Conservation (phyloP, 352 stramenopile genomes). For the Salisapilia sapeloensis region DNA sequence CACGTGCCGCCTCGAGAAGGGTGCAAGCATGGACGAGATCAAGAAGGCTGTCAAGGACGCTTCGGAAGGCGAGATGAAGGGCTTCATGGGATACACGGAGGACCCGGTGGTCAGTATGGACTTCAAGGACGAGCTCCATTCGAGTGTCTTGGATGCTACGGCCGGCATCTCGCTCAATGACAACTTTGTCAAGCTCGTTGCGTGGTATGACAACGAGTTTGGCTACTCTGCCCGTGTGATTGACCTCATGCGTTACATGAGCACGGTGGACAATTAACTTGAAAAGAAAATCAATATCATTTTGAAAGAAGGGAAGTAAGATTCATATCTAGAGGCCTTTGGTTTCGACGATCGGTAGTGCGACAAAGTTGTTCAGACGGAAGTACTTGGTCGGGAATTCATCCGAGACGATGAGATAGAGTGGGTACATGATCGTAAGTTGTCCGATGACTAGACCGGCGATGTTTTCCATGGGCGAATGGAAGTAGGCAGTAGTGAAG, state of each 20-base stretch:
- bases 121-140: conserved; percentile 5
- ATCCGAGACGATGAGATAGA: conserved; percentile 51
- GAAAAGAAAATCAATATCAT: too few species aligned
- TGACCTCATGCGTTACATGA: conserved; percentile 5
- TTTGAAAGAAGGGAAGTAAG: too few species aligned
- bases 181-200: conserved; percentile 88
- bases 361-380: conserved; percentile 46
- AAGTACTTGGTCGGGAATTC: conserved; percentile 21
- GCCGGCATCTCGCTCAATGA: conserved; percentile 88
- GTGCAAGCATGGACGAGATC: conserved; percentile 77
- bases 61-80: conserved; percentile 69
- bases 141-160: conserved; percentile 8
- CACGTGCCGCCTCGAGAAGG: conserved; percentile 64
- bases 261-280: conserved; percentile 9
- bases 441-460: conserved; percentile 40
- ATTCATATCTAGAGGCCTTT: too few species aligned
- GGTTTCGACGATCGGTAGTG: too few species aligned
- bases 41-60: conserved; percentile 71
- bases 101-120: conserved; percentile 10
- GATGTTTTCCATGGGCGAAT: conserved; percentile 46
- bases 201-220: conserved; percentile 89
- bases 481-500: conserved; percentile 53
- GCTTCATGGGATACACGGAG: conserved; percentile 61
- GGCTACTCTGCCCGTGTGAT: conserved; percentile 86
- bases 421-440: conserved; percentile 30